Base-by-base conservation (phyloP, 1,284 basidiomycete genomes). In the Pholiota adiposa region DNA sequence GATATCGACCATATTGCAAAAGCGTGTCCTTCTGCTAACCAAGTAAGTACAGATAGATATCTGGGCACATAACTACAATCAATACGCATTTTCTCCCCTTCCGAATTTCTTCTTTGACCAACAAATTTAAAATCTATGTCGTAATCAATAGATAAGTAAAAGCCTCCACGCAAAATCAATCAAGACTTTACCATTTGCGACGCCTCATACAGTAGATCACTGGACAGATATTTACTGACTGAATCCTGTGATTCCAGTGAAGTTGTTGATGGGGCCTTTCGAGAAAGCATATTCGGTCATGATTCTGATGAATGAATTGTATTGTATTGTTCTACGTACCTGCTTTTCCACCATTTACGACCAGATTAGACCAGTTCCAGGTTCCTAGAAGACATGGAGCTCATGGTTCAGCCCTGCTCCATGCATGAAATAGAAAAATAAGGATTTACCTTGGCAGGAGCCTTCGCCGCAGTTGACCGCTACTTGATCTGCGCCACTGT, bases 301-400 rank as follows among this genome's bases (percentile, higher is more conserved):
- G 21, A 50, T 41, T 44, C 23, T 43, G 34, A 49, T 25, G 38
- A 21, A 23, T 56, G 51, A 58, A 57, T 51, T 50, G 49, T 29
- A 46, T 50, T 51, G 16, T 14, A 34, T n/a, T n/a, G n/a, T n/a
- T n/a, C n/a, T 36, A 59, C 70, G 23, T 58, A 60, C 82, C 79
- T 8, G 67, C 65, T 31, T 63, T 61, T 16, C 83, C 84, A 3
- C 84, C 84, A 5, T 73, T 74, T 7, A 78, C 76, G 53, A 74
- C 69, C 51, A 88, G 74, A 27, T 69, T 70, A 7, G 77, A 70
- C 81, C 83, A 87, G 64, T 84, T 70, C 84, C 85, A 87, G 0
- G 70, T 73, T 5, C 83, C 84, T 73, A 59, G 11, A 51, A 43
- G 40, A 54, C 8, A 11, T 41, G 16, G 40, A 21, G n/a, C n/a